These are phyloP conservation scores for Phlegmacium glaucopus DNA, from an alignment of 768 basidiomycete species.

Conservation along the genomic window DNA sequence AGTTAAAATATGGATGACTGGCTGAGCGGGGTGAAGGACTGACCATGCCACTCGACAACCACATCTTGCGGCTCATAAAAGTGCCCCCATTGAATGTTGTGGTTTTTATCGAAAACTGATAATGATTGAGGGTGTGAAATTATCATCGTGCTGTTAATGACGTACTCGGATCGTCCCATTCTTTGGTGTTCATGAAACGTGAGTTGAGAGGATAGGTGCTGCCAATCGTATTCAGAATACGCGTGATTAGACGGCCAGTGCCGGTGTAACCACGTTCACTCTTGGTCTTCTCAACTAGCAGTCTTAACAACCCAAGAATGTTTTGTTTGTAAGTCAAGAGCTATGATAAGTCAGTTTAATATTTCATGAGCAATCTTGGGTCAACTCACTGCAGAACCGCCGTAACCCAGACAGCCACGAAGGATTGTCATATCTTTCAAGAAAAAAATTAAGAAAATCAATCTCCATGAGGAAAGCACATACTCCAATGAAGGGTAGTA, in stretches of 20 bases:
- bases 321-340: conserved; percentile 66
- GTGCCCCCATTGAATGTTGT: conserved; percentile 76
- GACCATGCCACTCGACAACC: conserved; percentile 86
- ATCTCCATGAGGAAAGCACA: conserved; percentile 19
- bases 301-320: conserved; percentile 56
- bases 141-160: not conserved
- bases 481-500: conserved; percentile 92
- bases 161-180: conserved; percentile 77
- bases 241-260: conserved; percentile 72
- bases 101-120: conserved; percentile 59
- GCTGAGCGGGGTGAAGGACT: conserved; percentile 10
- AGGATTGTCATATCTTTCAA: conserved; percentile 72
- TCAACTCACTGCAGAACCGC: conserved; percentile 53
- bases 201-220: conserved; percentile 75
- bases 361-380: not conserved
- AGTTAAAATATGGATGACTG: conserved; percentile 6
- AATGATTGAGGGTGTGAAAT: conserved; percentile 5
- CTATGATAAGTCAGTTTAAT: conserved; percentile 28
- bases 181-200: conserved; percentile 77
- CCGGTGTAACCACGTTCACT: conserved; percentile 87
- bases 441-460: not conserved
- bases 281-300: conserved; percentile 77
- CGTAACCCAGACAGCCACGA: conserved; percentile 77
- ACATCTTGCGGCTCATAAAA: conserved; percentile 78
- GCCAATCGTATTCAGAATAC: conserved; percentile 71